A percentile compares a stretch with the other conserved stretches of the same genome.
Evolutionary conservation across 768 basidiomycete genomes (phyloP).

Genomic region (Candolleomyces efflorescens): DNA sequence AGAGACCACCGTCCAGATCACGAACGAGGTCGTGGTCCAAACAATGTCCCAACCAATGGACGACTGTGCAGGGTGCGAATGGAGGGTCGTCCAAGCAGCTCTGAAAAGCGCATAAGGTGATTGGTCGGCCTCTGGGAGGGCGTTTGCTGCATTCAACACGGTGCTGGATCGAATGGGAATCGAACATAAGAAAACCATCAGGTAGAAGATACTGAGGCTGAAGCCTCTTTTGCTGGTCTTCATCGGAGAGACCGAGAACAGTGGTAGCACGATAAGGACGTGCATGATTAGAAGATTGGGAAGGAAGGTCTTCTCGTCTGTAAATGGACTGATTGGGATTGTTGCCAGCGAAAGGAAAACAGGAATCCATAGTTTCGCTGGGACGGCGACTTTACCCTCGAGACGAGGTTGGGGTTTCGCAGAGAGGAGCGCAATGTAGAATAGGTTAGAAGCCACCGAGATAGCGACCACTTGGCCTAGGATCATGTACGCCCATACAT

Average conservation of each 20-base stretch:
- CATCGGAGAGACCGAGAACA: slow-evolving; percentile 26
- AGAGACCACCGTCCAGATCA: slow-evolving; percentile 27
- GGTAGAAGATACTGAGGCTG: slow-evolving; percentile 29
- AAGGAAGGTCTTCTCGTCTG: slow-evolving; percentile 43
- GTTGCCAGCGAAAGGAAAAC: slow-evolving; percentile 43
- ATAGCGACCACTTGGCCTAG: slow-evolving; percentile 72
- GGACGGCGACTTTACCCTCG: background rate
- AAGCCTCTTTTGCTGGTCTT: slow-evolving; percentile 16
- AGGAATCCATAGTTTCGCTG: slow-evolving; percentile 32
- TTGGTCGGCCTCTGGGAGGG: slow-evolving; percentile 13
- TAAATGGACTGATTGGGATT: slow-evolving; percentile 40
- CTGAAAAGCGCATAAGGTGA: slow-evolving; percentile 17
- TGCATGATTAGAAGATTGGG: slow-evolving; percentile 62
- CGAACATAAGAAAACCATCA: slow-evolving; percentile 27
- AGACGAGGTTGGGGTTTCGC: slow-evolving; percentile 22
- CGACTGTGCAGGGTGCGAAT: slow-evolving; percentile 56
- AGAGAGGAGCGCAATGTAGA: slow-evolving; percentile 47
- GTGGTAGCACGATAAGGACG: slow-evolving; percentile 47
- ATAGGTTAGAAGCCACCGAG: slow-evolving; percentile 60
- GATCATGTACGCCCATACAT: slow-evolving; percentile 66
- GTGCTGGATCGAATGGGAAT: slow-evolving; percentile 32
- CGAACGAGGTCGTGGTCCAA: slow-evolving; percentile 46
- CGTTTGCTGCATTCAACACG: slow-evolving; percentile 19
- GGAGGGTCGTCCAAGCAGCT: slow-evolving; percentile 32
- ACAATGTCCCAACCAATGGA: slow-evolving; percentile 64